A percentile compares a stretch with the other conserved stretches of the same genome.
These are phyloP conservation scores for Dunaliella primolecta DNA, from an alignment of 139 green algal genomes.

Conservation along the genomic window DNA sequence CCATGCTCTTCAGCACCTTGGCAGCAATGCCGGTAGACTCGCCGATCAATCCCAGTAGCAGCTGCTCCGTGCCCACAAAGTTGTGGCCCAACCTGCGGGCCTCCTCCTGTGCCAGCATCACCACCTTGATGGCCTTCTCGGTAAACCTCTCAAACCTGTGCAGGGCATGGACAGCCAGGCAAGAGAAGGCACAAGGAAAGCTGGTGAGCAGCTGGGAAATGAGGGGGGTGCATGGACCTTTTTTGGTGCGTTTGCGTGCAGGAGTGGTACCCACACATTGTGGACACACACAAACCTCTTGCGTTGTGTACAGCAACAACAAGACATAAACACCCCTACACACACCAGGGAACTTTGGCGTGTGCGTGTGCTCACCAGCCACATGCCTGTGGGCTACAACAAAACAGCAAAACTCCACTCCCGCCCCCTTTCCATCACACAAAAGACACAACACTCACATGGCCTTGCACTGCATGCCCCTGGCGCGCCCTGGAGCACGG, in stretches of 20 bases:
- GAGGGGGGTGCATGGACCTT: neutral
- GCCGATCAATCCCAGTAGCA: conserved; percentile 97
- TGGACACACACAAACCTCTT: neutral
- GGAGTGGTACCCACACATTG: neutral
- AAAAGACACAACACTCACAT: neutral
- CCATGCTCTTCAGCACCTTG: conserved; percentile 99
- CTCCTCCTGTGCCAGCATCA: conserved; percentile 99
- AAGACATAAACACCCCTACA: neutral
- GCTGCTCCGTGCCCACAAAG: conserved; percentile 99
- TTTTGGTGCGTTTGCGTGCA: neutral
- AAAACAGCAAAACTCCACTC: neutral
- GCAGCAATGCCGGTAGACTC: conserved; percentile 98
- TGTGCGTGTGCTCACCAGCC: too few relatives aligned
- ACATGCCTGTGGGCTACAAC: neutral
- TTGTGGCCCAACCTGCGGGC: conserved; percentile 93
- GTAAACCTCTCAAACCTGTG: conserved; percentile 95
- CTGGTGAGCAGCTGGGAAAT: neutral
- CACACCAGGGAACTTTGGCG: neutral
- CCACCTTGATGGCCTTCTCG: conserved; percentile 89
- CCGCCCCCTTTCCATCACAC: neutral
- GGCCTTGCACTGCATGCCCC: neutral
- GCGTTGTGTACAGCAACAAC: neutral
- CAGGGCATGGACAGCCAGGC: neutral
- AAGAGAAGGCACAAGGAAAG: neutral
- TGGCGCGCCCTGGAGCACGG: neutral